Percentiles rank a stretch among this genome's conserved stretches.
These are phyloP conservation scores for Malus sylvestris DNA, from an alignment of 306 rosid genomes.

Conservation along the genomic window DNA sequence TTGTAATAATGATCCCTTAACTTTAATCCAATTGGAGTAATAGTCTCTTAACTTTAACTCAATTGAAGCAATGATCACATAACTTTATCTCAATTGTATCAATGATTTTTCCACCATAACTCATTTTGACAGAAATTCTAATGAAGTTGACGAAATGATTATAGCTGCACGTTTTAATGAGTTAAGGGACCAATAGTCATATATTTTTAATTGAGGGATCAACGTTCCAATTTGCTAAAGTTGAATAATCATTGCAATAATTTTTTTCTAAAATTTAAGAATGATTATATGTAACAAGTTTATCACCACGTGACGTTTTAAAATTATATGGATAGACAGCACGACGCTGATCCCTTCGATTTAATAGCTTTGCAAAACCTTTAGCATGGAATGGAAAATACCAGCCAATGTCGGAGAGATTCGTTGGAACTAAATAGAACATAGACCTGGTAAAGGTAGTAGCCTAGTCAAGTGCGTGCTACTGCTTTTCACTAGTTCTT, in stretches of 20 bases:
- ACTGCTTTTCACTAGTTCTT: not conserved
- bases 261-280: too few species aligned
- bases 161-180: too few species aligned
- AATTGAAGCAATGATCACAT: too few species aligned
- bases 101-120: accelerated
- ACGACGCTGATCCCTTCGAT: too few species aligned
- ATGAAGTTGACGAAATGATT: too few species aligned
- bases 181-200: accelerated
- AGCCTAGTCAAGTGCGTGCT: not conserved
- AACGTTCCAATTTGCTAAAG: accelerated
- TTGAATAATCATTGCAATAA: accelerated
- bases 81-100: accelerated
- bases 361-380: not conserved
- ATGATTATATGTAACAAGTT: too few species aligned
- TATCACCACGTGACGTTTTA: accelerated
- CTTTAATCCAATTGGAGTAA: too few species aligned
- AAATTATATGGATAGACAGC: too few species aligned
- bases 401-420: not conserved
- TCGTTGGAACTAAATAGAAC: not conserved
- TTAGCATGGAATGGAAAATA: not conserved
- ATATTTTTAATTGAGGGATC: too few species aligned
- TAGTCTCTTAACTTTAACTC: too few species aligned
- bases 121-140: too few species aligned
- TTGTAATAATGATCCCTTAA: too few species aligned
- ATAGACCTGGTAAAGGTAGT: not conserved